These are phyloP conservation scores for Epichloe brachyelytri DNA, from an alignment of 2,329 filamentous ascomycete species.

Conservation along the genomic window DNA sequence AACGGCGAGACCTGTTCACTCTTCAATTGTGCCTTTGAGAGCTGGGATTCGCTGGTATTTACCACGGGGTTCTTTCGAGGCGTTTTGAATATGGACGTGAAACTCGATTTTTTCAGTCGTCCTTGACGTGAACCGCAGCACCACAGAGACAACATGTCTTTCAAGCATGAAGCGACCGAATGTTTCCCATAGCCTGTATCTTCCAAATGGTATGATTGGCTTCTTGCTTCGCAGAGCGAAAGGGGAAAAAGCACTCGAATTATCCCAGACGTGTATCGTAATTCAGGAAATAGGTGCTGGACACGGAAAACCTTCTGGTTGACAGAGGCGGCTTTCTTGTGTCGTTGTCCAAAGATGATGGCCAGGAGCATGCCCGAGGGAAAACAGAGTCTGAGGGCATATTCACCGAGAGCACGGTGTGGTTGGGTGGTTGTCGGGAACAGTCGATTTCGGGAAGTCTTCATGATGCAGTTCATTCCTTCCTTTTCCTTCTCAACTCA, in stretches of 20 bases:
- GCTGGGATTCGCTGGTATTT: slow-evolving; percentile 1
- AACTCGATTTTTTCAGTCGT: slow-evolving; percentile 4
- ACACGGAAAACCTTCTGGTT: not conserved
- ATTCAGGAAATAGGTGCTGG: not conserved
- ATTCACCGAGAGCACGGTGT: not conserved
- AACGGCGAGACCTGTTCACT: slow-evolving; percentile 7
- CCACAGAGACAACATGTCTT: slow-evolving; percentile 11
- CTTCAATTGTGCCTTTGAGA: not conserved
- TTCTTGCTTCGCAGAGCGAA: not conserved
- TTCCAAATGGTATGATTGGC: not conserved
- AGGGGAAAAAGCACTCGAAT: not conserved
- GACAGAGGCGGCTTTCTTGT: not conserved
- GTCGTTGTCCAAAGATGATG: not conserved
- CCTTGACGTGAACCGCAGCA: slow-evolving; percentile 12
- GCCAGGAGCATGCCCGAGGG: not conserved
- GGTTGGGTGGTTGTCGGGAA: not conserved
- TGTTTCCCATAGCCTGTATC: not conserved
- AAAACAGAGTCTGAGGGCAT: not conserved
- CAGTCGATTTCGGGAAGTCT: not conserved
- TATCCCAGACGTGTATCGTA: not conserved
- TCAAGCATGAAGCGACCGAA: not conserved
- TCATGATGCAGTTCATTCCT: not conserved
- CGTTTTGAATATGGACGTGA: slow-evolving; percentile 7
- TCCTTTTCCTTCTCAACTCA: not conserved
- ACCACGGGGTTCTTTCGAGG: slow-evolving; percentile 4